Conservation (phyloP, 345 rosid species). For the Sisymbrium irio region DNA sequence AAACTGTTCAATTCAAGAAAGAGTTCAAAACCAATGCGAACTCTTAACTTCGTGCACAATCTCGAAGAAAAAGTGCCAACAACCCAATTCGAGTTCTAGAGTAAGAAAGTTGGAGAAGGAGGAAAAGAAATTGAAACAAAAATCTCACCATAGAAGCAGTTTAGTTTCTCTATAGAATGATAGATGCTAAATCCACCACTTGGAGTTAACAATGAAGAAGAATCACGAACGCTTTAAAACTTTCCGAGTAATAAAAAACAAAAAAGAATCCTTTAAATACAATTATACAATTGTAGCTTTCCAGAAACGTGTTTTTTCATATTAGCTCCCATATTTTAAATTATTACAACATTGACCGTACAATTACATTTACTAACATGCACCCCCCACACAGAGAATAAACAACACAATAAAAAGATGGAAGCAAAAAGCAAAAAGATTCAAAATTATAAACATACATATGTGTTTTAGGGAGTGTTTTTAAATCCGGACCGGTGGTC, state of each 20-base stretch:
- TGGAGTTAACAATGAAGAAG: background rate
- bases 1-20: too few species aligned
- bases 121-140: background rate
- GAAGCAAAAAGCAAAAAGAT: background rate
- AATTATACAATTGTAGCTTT: background rate
- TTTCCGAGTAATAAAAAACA: too few species aligned
- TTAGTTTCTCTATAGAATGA: too few species aligned
- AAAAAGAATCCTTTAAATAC: background rate
- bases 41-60: background rate
- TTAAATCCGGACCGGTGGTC: too few species aligned
- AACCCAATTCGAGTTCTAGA: background rate
- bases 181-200: background rate
- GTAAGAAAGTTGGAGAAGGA: background rate
- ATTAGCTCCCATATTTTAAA: background rate
- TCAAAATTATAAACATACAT: background rate
- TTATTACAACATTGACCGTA: background rate
- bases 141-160: slow-evolving; percentile 16
- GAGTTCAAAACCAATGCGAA: background rate
- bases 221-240: background rate
- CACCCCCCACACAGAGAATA: background rate
- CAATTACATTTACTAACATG: background rate
- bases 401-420: background rate
- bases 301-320: background rate
- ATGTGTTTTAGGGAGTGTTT: too few species aligned
- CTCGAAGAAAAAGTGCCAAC: background rate